Evolutionary conservation across 176 grass and related monocot genomes (phyloP), one percentile per base, ranked within the genome.

Genomic region (Saccharum spontaneum): DNA sequence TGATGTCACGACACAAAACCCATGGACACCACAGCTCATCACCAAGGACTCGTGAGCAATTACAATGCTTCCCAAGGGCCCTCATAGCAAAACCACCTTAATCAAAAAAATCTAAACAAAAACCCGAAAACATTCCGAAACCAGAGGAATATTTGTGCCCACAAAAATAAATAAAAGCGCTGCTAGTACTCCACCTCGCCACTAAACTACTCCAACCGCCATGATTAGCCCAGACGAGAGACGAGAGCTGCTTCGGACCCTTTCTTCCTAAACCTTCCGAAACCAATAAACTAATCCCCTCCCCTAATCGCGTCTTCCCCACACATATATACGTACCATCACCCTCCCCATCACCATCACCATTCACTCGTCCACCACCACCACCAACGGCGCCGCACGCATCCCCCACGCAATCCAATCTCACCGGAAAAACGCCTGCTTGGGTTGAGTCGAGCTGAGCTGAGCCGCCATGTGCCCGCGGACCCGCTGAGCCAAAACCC

Each of bases 141-240:
- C 15, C 72, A 86, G 70, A 86, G 72, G 74, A 86, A 86, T 86
- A 87, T 70, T 31, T 69, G 61, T 38, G 52, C 24, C 30, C 64
- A 55, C 69, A 45, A 75, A 66, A 79, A 60, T 2, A 65, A 60
- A 36, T 15, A 41, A 4, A 11, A 72, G 40, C 18, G 0, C 7
- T 45, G 13, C 69, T 54, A 18, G 50, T 20, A 20, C 50, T 22
- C 17, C 39, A 72, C 14, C 69, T 72, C 69, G 40, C 71, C 43
- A 18, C 71, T 73, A 73, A 49, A 74, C 44, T 74, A 74, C 71
- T 74, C 71, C 71, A 74, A 74, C 71, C 26, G 44, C 44, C 44
- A 74, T 74, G 71, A 74, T 50, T 50, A 74, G 26, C 44, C 30
- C 41, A 26, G 69, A 26, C 23, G 18, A 71, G 22, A 3, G 3